Evolutionary conservation across 768 basidiomycete species (phyloP), one percentile per base, ranked within the genome.

Genomic region (Myochromella boudieri): DNA sequence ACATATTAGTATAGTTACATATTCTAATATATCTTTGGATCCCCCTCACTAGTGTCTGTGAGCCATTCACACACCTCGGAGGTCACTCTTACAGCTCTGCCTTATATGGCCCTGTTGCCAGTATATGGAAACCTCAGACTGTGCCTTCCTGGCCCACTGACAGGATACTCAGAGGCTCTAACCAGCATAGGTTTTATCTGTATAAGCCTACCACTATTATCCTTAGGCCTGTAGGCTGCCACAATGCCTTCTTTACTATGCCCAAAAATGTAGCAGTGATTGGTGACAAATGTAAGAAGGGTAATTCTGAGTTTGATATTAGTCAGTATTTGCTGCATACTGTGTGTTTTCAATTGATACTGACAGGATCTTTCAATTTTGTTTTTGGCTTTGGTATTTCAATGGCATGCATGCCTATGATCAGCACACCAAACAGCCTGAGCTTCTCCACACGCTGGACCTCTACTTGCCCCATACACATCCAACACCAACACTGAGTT

Each of bases 111-210:
- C 63, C 66, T 47, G 70, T 69, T 46, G 74, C 74, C 11, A 88
- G 87, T 41, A 91, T 91, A 51, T 91, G 88, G 88, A 88, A 88
- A 1, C 88, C 88, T 6, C 86, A 85, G 60, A 85, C 87, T 3
- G 85, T 84, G 62, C 78, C 79, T 4, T 75, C 78, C 12, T 84
- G 84, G 15, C 59, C 71, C 4, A 76, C 80, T 9, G 91, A 89
- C 89, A 84, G 86, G 15, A 74, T 73, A 49, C 70, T 84, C 28
- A 66, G 85, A 27, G 83, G 84, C 48, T 68, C 83, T 3, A 79
- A 80, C 58, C 68, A 80, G 57, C 68, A 59, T 34, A 65, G 72
- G 10, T n/a, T 52, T 26, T 56, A 68, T 34, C 14, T 34, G n/a
- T n/a, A n/a, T n/a, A n/a, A n/a, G n/a, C n/a, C n/a, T n/a, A n/a